Percentiles rank a stretch among this genome's conserved stretches.
These are phyloP conservation scores for Puccinia triticina DNA, from an alignment of 1,284 basidiomycete species.

Conservation along the genomic window DNA sequence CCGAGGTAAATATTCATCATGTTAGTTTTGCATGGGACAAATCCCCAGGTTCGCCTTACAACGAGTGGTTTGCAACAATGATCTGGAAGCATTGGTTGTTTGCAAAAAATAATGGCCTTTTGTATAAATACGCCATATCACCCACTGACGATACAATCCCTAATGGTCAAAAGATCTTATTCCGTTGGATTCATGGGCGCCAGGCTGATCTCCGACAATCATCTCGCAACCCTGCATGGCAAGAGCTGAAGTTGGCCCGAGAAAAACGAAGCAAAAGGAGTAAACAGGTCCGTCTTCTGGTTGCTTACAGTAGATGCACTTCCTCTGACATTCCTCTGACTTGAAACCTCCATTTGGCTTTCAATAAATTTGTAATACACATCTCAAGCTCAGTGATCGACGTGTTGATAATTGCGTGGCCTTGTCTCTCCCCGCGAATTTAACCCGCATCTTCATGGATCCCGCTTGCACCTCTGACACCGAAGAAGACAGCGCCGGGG, in stretches of 20 bases:
- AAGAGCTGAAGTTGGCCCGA: background rate
- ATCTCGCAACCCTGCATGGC: background rate
- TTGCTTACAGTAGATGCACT: background rate
- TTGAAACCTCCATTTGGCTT: background rate
- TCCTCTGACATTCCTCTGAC: background rate
- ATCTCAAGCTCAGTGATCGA: background rate
- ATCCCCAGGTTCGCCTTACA: conserved; percentile 1
- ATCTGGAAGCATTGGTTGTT: conserved; percentile 10
- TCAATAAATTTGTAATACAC: background rate
- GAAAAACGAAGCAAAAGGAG: background rate
- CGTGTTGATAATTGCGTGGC: conserved; percentile 10
- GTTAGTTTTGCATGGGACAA: conserved; percentile 9
- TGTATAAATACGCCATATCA: conserved; percentile 12
- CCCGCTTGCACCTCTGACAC: conserved; percentile 12
- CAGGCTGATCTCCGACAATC: background rate
- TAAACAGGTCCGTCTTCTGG: background rate
- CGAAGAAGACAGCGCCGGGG: background rate
- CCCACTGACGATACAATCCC: background rate
- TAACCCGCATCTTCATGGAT: conserved; percentile 14
- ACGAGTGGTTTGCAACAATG: conserved; percentile 9
- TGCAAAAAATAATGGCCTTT: background rate
- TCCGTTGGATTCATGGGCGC: conserved; percentile 10
- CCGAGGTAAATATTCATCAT: background rate
- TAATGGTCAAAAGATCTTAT: background rate
- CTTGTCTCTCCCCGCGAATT: background rate